These are phyloP conservation scores for Coemansia sp. DNA, from an alignment of 192 early-diverging fungal species.

Conservation along the genomic window DNA sequence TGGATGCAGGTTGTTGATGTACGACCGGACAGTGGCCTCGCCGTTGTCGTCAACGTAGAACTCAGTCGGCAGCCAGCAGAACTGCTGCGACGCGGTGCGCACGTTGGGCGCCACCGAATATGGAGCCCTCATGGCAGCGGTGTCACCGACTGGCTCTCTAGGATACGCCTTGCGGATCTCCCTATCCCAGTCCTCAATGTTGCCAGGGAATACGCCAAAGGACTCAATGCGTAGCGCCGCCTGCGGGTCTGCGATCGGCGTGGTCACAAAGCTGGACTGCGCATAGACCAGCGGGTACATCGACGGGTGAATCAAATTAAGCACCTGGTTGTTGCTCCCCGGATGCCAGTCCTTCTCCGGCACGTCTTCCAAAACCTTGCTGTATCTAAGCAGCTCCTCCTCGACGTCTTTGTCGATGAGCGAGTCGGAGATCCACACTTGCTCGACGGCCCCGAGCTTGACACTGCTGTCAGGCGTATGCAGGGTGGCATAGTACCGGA, in stretches of 20 bases:
- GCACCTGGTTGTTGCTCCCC: constrained; percentile 27
- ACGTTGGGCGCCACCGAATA: too few relatives aligned
- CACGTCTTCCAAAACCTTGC: constrained; percentile 18
- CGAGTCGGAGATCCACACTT: constrained; percentile 19
- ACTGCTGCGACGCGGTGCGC: too few relatives aligned
- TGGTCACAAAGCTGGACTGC: background rate
- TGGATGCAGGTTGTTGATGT: constrained; percentile 74
- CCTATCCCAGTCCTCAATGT: background rate
- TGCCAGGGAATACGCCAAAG: background rate
- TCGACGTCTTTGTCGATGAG: constrained; percentile 2
- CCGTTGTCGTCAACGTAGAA: constrained; percentile 53
- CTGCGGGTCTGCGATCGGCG: background rate
- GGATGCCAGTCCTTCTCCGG: constrained; percentile 45
- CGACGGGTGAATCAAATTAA: constrained; percentile 48
- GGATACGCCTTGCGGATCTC: background rate
- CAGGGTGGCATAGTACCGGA: constrained; percentile 28
- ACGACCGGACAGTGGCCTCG: constrained; percentile 43
- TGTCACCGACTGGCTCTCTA: background rate
- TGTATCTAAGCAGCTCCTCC: constrained; percentile 7
- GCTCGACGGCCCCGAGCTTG: constrained; percentile 3
- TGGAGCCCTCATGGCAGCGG: too few relatives aligned
- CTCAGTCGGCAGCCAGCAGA: constrained; percentile 63
- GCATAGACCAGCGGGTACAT: constrained; percentile 30
- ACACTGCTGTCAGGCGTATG: background rate
- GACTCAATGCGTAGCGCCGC: background rate